Evolutionary conservation across 768 basidiomycete genomes (phyloP).

Genomic region (Mycena epipterygia): DNA sequence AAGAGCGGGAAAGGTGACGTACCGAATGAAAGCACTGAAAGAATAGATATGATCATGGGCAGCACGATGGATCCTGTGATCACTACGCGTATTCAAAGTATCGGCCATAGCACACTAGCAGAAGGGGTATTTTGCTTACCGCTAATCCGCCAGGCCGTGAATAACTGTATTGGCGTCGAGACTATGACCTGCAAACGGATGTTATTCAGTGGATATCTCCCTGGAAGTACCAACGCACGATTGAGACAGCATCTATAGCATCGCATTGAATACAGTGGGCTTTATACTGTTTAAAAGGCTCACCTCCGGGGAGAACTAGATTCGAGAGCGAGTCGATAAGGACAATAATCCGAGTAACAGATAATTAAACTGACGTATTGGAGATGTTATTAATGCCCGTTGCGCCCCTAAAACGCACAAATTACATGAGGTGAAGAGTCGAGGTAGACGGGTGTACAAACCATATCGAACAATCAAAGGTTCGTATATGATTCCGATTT

Average conservation of each 20-base stretch:
- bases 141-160: slow-evolving; percentile 35
- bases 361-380: slow-evolving; percentile 13
- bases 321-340: background rate
- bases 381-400: slow-evolving; percentile 22
- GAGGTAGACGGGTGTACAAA: background rate
- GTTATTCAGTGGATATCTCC: background rate
- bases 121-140: background rate
- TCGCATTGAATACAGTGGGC: background rate
- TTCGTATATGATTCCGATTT: slow-evolving; percentile 32
- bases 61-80: slow-evolving; percentile 25
- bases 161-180: slow-evolving; percentile 32
- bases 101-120: background rate
- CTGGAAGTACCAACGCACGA: background rate
- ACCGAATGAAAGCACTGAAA: slow-evolving; percentile 31
- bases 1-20: background rate
- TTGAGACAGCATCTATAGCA: slow-evolving; percentile 15
- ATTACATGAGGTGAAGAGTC: background rate
- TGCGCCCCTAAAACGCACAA: slow-evolving; percentile 13
- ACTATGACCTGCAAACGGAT: background rate
- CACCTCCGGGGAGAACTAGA: slow-evolving; percentile 30
- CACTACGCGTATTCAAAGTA: slow-evolving; percentile 5
- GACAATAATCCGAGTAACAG: background rate
- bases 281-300: background rate
- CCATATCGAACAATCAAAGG: slow-evolving; percentile 32
- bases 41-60: slow-evolving; percentile 19